Evolutionary conservation across 768 basidiomycete species (phyloP), one percentile per base, ranked within the genome.

Genomic region (Mycena floridula): DNA sequence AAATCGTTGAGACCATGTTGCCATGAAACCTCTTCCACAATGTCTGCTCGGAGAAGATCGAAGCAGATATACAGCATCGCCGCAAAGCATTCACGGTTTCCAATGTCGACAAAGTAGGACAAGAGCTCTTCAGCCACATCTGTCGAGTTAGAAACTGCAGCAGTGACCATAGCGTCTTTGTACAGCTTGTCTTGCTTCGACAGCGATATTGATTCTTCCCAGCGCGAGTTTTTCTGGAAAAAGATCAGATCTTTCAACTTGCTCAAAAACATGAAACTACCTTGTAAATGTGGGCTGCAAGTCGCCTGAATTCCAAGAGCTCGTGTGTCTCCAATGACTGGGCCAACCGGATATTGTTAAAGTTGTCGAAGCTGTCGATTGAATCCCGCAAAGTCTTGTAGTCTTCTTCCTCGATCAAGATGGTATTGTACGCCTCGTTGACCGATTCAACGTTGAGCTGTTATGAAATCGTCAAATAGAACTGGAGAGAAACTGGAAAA

Each of bases 401-500:
- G 60, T 99, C 95, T 66, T 99, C 96, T 63, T 99, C 96, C 63
- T 99, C 96, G 48, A 99, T 98, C 35, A 98, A 74, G n/a, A 99
- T 72, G 57, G 92, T 89, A 56, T 98, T 97, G 70, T 96, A 97
- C 7, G 95, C 94, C 53, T 96, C 93, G 58, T 99, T 99, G 58
- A 99, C 91, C 13, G 94, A 90, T 59, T 94, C 90, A 37, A 98
- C 80, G 63, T 99, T 97, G 59, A 95, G 76, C 84, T 95, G 61
- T 3, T 42, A 44, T 25, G n/a, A 41, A 20, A n/a, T 54, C 15
- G 47, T 25, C 37, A 43, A 40, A 43, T 36, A 12, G 23, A 22
- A 20, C 16, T 22, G 23, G 25, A 27, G 43, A 20, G 9, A 26
- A n/a, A 22, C 12, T 32, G 7, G 11, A n/a, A 7, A 27, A 42